phyloP scores from a whole-genome alignment of 2,329 filamentous ascomycete species.

The Orbilia oligospora region DNA sequence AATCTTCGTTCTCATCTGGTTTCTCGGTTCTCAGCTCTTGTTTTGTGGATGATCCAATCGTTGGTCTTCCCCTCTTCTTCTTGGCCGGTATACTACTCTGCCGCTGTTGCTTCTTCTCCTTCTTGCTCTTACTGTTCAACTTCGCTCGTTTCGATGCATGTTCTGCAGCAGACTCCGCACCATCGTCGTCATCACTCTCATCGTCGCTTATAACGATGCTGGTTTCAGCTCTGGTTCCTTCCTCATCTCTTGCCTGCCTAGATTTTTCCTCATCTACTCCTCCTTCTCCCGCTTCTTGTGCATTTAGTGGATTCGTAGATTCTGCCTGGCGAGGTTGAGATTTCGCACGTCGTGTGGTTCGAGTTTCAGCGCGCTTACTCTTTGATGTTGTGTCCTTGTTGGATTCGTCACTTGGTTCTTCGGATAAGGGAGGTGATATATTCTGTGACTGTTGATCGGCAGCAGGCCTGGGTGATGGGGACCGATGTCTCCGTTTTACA shows the following conservation, averaged over 20 bases:
- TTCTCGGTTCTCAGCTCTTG: conserved; percentile 36
- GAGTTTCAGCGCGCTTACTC: neutral
- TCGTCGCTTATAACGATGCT: conserved; percentile 51
- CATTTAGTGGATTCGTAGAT: conserved; percentile 4
- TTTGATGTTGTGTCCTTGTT: conserved; percentile 18
- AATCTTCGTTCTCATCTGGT: conserved; percentile 15
- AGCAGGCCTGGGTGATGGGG: conserved; percentile 1
- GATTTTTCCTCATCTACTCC: conserved; percentile 7
- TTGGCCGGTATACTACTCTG: neutral
- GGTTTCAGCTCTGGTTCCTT: conserved; percentile 1
- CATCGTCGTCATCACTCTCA: conserved; percentile 29
- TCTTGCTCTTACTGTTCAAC: conserved; percentile 10
- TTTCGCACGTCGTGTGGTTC: conserved; percentile 4
- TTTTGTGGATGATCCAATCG: conserved; percentile 10
- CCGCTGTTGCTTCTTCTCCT: conserved; percentile 13
- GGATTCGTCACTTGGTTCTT: conserved; percentile 31
- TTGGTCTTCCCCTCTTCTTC: conserved; percentile 20
- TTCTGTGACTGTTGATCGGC: conserved; percentile 26
- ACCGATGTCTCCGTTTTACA: conserved; percentile 18
- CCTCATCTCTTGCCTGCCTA: conserved; percentile 17
- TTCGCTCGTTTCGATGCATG: conserved; percentile 46
- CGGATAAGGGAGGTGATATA: conserved; percentile 50
- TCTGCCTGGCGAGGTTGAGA: conserved; percentile 59
- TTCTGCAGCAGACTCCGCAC: conserved; percentile 8
- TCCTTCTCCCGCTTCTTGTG: conserved; percentile 27